Evolutionary conservation across 192 early-diverging fungal genomes (phyloP).

Genomic region (Podila verticillata): DNA sequence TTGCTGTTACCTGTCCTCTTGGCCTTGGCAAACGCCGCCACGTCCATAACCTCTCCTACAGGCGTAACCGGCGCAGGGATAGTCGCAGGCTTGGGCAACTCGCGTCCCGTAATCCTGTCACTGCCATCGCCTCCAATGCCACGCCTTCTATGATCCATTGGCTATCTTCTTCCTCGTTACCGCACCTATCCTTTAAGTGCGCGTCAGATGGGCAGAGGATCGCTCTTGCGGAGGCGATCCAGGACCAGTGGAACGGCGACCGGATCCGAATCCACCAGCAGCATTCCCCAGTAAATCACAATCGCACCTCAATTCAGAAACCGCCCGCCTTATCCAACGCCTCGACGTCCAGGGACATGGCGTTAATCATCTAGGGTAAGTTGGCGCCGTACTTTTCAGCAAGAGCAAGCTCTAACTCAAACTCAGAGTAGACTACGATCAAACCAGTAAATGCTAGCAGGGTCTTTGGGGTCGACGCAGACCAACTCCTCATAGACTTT

Average conservation of each 20-base stretch:
- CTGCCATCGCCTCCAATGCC: slow-evolving; percentile 78
- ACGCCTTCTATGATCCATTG: slow-evolving; percentile 69
- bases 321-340: slow-evolving; percentile 60
- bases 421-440: slow-evolving; percentile 70
- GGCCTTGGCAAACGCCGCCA: slow-evolving; percentile 21
- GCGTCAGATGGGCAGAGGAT: slow-evolving; percentile 63
- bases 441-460: slow-evolving; percentile 72
- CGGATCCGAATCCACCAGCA: slow-evolving; percentile 7
- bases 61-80: not conserved
- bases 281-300: slow-evolving; percentile 42
- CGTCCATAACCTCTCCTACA: slow-evolving; percentile 10
- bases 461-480: slow-evolving; percentile 69
- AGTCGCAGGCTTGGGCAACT: slow-evolving; percentile 16
- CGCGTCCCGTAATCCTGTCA: slow-evolving; percentile 68
- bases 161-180: slow-evolving; percentile 50
- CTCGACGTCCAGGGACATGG: slow-evolving; percentile 59
- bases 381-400: slow-evolving; percentile 73
- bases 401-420: slow-evolving; percentile 60
- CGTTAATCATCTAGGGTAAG: slow-evolving; percentile 49
- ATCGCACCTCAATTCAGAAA: slow-evolving; percentile 63
- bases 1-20: slow-evolving; percentile 27
- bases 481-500: slow-evolving; percentile 76
- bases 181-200: slow-evolving; percentile 64
- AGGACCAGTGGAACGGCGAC: slow-evolving; percentile 13
- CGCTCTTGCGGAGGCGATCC: slow-evolving; percentile 63